Base-by-base conservation (phyloP, 306 rosid species). In the Fragaria iinumae region DNA sequence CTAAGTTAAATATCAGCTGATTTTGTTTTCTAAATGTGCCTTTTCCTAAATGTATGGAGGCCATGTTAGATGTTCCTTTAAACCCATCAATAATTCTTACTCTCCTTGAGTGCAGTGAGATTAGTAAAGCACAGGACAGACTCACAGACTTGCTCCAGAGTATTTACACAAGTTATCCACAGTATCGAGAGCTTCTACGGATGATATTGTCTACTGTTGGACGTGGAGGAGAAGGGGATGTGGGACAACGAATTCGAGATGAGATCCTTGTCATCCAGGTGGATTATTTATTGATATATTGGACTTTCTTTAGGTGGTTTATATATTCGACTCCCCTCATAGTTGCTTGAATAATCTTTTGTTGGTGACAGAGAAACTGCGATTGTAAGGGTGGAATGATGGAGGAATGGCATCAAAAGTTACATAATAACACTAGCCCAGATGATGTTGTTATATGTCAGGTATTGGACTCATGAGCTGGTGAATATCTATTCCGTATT, bases 381-480 rank as follows among this genome's bases (percentile, higher is more conserved):
- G 83, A 89, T 5, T 92, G 97, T 87, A 90, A 86, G 83, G 99
- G 99, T 8, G 97, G 86, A 80, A 88, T 95, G 84, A 95, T 95
- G 97, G 99, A 95, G 85, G 97, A 95, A 86, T 95, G 99, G 99
- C 99, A 95, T 83, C 99, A 95, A 80, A 95, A 95, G 87, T 87
- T 95, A 86, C 99, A 95, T 85, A 95, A 95, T 76, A 95, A 95
- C 86, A 95, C 99, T 63, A 95, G 99, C 72, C 99, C 99, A 11
- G 99, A 95, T 88, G 99, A 95, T 80, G 93, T 95, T 83, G 84
- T 95, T 65, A 92, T 95, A 79, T 95, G 99, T 85, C 99, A 95
- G 97, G 99, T 95, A 89, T 73, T 81, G 76, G 39, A 72, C 74
- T 49, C 75, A 56, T 78, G 41, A 79, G 81, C 59, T 76, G 75